Percentiles rank a stretch among this genome's conserved stretches.
These are phyloP conservation scores for Agrocybe pediades DNA, from an alignment of 768 basidiomycete species.

Conservation along the genomic window DNA sequence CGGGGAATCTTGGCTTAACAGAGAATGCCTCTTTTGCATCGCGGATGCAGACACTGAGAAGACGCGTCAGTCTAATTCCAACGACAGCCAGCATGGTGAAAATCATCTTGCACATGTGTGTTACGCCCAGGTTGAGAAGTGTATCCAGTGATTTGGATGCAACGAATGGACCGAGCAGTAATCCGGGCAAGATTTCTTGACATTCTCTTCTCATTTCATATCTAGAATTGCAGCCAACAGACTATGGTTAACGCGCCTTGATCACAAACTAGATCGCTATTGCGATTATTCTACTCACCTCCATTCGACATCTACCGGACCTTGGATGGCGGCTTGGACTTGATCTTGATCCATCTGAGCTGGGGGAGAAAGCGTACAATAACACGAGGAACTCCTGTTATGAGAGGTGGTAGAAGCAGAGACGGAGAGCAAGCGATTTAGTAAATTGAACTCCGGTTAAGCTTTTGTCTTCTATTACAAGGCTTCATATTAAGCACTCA, in stretches of 20 bases:
- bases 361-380: neutral
- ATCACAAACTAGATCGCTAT: neutral
- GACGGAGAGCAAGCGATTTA: neutral
- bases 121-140: conserved; percentile 65
- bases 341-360: conserved; percentile 38
- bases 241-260: conserved; percentile 5
- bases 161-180: conserved; percentile 85
- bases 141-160: conserved; percentile 81
- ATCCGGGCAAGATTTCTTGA: conserved; percentile 85
- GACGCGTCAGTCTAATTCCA: conserved; percentile 18
- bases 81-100: conserved; percentile 10
- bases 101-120: conserved; percentile 71
- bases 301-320: conserved; percentile 85
- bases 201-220: conserved; percentile 97
- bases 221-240: conserved; percentile 33
- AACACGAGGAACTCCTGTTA: neutral
- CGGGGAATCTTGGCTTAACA: conserved; percentile 82
- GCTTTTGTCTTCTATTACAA: neutral
- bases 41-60: conserved; percentile 78
- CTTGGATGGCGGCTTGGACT: conserved; percentile 67
- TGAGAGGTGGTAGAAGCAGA: neutral
- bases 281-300: conserved; percentile 47
- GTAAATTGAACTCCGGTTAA: neutral
- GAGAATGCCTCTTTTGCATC: conserved; percentile 91
- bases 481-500: neutral